A percentile compares a stretch with the other conserved stretches of the same genome.
These are phyloP conservation scores for Testicularia cyperi DNA, from an alignment of 1,284 basidiomycete species.

Conservation along the genomic window DNA sequence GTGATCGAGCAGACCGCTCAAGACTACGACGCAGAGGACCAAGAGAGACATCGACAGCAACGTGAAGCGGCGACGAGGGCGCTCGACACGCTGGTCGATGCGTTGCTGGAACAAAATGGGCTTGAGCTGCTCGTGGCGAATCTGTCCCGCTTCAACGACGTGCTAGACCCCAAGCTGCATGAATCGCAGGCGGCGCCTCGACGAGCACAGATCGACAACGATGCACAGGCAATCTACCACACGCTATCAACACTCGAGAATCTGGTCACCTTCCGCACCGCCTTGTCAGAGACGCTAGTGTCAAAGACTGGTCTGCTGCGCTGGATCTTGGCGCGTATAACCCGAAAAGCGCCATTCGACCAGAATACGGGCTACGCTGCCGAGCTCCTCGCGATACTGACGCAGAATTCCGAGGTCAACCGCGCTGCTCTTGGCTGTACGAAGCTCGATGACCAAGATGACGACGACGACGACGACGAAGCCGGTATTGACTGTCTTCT, in stretches of 20 bases:
- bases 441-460: slow-evolving; percentile 3
- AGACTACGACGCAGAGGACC: slow-evolving; percentile 66
- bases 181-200: slow-evolving; percentile 2
- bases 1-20: slow-evolving; percentile 70
- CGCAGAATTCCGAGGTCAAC: slow-evolving; percentile 65
- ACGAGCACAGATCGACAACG: slow-evolving; percentile 33
- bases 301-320: slow-evolving; percentile 72
- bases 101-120: slow-evolving; percentile 73
- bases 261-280: slow-evolving; percentile 78
- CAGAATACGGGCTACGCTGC: slow-evolving; percentile 62
- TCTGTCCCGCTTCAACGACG: slow-evolving; percentile 62
- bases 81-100: slow-evolving; percentile 24
- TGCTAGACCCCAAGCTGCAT: slow-evolving; percentile 7
- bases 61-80: slow-evolving; percentile 57
- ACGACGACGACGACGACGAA: slow-evolving; percentile 58
- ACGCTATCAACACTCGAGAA: slow-evolving; percentile 82
- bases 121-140: slow-evolving; percentile 89
- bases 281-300: slow-evolving; percentile 69
- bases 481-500: slow-evolving; percentile 79
- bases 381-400: slow-evolving; percentile 77
- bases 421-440: slow-evolving; percentile 6
- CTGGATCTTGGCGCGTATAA: slow-evolving; percentile 75
- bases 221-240: slow-evolving; percentile 51
- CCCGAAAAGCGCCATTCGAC: slow-evolving; percentile 11
- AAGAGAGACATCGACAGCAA: too few species aligned